phyloP scores from a whole-genome alignment of 163 green algal species.

The Picocystis sp. region DNA sequence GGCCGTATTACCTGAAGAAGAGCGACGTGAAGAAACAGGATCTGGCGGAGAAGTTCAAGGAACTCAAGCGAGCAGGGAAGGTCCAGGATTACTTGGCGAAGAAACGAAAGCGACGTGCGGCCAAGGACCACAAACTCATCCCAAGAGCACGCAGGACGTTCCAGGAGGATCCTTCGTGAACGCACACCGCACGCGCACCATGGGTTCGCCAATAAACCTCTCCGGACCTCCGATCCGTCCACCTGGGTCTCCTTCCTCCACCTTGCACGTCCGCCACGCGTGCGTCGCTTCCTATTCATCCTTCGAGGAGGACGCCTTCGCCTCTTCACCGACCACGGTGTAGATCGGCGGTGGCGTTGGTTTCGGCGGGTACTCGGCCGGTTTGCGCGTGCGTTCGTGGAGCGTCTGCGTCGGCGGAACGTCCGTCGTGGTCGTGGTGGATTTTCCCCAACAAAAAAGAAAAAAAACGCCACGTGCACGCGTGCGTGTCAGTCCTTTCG shows the following conservation, averaged over 20 bases:
- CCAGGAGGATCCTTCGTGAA: too few relatives aligned
- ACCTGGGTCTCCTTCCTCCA: too few relatives aligned
- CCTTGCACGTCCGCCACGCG: too few relatives aligned
- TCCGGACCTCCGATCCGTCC: too few relatives aligned
- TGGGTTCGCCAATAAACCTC: too few relatives aligned
- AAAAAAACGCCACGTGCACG: too few relatives aligned
- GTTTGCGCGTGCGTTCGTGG: background rate
- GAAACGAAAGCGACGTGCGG: constrained; percentile 4
- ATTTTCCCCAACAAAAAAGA: too few relatives aligned
- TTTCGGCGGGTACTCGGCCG: background rate
- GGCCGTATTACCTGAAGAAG: constrained; percentile 5
- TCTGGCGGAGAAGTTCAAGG: constrained; percentile 3
- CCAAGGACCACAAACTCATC: constrained; percentile 7
- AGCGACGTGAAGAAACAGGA: constrained; percentile 7
- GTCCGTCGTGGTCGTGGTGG: too few relatives aligned
- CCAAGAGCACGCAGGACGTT: background rate
- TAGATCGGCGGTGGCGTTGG: constrained; percentile 1
- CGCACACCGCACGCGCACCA: too few relatives aligned
- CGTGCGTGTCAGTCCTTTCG: too few relatives aligned
- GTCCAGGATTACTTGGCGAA: constrained; percentile 7
- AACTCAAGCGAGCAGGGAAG: constrained; percentile 2
- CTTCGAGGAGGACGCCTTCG: constrained; percentile 1
- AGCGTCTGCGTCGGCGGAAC: too few relatives aligned
- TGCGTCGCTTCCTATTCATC: background rate
- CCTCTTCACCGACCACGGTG: background rate